Evolutionary conservation across 345 rosid genomes (phyloP).

Genomic region (Salix dunnii): DNA sequence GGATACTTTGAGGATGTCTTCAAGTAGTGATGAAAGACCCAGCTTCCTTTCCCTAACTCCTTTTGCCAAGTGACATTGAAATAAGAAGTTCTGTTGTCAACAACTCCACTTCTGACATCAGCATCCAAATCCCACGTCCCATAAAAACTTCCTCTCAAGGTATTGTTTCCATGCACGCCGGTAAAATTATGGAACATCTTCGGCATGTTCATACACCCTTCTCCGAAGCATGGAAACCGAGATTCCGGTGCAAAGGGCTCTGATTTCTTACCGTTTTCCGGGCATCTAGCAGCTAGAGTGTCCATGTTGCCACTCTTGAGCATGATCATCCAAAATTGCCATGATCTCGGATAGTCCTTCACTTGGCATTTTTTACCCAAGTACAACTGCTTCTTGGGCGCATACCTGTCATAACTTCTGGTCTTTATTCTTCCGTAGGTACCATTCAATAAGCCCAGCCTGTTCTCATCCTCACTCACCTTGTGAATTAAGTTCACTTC

Average conservation of each 20-base stretch:
- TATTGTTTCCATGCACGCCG: slow-evolving; percentile 19
- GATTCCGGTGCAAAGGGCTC: slow-evolving; percentile 40
- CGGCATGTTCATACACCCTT: slow-evolving; percentile 86
- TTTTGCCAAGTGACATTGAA: slow-evolving; percentile 74
- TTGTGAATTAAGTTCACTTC: slow-evolving; percentile 37
- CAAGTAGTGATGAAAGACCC: slow-evolving; percentile 68
- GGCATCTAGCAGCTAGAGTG: slow-evolving; percentile 53
- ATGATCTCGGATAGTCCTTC: slow-evolving; percentile 47
- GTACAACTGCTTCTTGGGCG: slow-evolving; percentile 59
- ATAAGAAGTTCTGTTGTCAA: slow-evolving; percentile 35
- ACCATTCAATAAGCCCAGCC: slow-evolving; percentile 49
- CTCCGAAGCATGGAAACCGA: slow-evolving; percentile 62
- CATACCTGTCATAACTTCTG: slow-evolving; percentile 53
- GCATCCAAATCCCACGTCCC: slow-evolving; percentile 63
- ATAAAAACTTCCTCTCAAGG: slow-evolving; percentile 67
- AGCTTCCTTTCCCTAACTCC: slow-evolving; percentile 58
- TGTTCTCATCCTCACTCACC: slow-evolving; percentile 60
- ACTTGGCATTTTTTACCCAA: slow-evolving; percentile 64
- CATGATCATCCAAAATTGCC: slow-evolving; percentile 94
- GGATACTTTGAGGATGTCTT: slow-evolving; percentile 69
- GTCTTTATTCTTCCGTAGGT: slow-evolving; percentile 29
- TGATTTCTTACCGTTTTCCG: slow-evolving; percentile 46
- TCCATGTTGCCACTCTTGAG: slow-evolving; percentile 83
- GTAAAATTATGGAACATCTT: slow-evolving; percentile 47
- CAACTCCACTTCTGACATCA: slow-evolving; percentile 5